Evolutionary conservation across 225 moss, liverwort and hornwort genomes (phyloP).

Genomic region (Polytrichum formosum): DNA sequence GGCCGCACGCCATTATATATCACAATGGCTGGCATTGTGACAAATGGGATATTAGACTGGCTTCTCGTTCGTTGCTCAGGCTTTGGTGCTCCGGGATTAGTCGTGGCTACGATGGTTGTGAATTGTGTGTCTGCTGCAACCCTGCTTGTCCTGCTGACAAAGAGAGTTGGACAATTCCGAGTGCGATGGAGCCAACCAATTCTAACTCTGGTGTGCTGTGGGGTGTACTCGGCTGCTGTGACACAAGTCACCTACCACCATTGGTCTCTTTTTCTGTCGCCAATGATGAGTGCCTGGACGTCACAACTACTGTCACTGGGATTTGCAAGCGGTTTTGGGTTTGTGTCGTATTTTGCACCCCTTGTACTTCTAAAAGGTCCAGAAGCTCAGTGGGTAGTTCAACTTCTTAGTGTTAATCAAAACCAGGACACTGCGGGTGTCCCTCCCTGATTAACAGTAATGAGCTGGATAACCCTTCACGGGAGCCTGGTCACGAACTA

Average conservation of each 20-base stretch:
- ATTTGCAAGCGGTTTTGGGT: constrained; percentile 55
- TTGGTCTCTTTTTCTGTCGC: constrained; percentile 27
- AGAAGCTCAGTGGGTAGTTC: constrained; percentile 53
- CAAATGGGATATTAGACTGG: constrained; percentile 86
- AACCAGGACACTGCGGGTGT: background rate
- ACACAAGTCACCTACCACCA: constrained; percentile 34
- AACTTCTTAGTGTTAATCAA: constrained; percentile 25
- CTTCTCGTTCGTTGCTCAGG: constrained; percentile 69
- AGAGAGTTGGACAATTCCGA: constrained; percentile 54
- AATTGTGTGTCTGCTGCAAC: constrained; percentile 72
- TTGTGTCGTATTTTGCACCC: constrained; percentile 52
- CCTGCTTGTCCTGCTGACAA: constrained; percentile 51
- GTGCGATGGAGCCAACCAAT: constrained; percentile 63
- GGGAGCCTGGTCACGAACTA: too few species aligned
- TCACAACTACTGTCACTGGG: constrained; percentile 54
- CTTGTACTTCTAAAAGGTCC: constrained; percentile 45
- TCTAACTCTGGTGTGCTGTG: constrained; percentile 27
- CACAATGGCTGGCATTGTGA: constrained; percentile 62
- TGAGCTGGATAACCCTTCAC: too few species aligned
- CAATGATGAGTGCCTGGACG: constrained; percentile 17
- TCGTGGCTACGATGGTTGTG: constrained; percentile 79
- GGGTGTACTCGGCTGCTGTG: constrained; percentile 37
- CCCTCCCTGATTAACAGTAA: too few species aligned
- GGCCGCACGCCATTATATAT: constrained; percentile 70
- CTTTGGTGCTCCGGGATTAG: constrained; percentile 84